Evolutionary conservation across 2,329 filamentous ascomycete species (phyloP).

Genomic region (Epichloe bromicola): DNA sequence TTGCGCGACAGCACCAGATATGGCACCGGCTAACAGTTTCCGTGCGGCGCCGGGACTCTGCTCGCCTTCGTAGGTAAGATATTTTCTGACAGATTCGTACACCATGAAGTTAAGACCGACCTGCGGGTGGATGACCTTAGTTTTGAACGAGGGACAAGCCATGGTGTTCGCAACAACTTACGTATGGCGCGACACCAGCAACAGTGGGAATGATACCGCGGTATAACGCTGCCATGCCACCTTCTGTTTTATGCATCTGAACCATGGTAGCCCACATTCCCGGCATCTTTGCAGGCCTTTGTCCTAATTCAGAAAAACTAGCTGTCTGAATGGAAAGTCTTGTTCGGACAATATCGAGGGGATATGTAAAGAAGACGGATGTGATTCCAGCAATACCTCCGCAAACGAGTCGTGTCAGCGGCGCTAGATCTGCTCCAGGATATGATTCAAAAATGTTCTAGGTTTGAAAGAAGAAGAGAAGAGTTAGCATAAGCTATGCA

Average conservation of each 20-base stretch:
- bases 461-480: background rate
- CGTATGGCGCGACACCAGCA: slow-evolving; percentile 90
- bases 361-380: slow-evolving; percentile 89
- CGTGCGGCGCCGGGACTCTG: slow-evolving; percentile 65
- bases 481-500: background rate
- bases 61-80: slow-evolving; percentile 78
- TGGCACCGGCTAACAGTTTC: slow-evolving; percentile 78
- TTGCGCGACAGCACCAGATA: slow-evolving; percentile 93
- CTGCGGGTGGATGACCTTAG: slow-evolving; percentile 28
- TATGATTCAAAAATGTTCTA: slow-evolving; percentile 63
- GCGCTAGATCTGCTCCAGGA: slow-evolving; percentile 59
- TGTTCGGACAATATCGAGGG: slow-evolving; percentile 93
- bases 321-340: slow-evolving; percentile 93
- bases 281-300: slow-evolving; percentile 54
- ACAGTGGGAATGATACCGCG: slow-evolving; percentile 89
- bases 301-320: slow-evolving; percentile 70
- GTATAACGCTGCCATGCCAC: slow-evolving; percentile 76
- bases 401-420: slow-evolving; percentile 69
- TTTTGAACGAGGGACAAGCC: background rate
- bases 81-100: slow-evolving; percentile 77
- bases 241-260: slow-evolving; percentile 83
- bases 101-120: slow-evolving; percentile 98
- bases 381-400: slow-evolving; percentile 89
- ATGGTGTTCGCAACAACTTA: slow-evolving; percentile 22
- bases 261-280: slow-evolving; percentile 84